Evolutionary conservation across 306 rosid genomes (phyloP).

Genomic region (Rubus parviflorus): DNA sequence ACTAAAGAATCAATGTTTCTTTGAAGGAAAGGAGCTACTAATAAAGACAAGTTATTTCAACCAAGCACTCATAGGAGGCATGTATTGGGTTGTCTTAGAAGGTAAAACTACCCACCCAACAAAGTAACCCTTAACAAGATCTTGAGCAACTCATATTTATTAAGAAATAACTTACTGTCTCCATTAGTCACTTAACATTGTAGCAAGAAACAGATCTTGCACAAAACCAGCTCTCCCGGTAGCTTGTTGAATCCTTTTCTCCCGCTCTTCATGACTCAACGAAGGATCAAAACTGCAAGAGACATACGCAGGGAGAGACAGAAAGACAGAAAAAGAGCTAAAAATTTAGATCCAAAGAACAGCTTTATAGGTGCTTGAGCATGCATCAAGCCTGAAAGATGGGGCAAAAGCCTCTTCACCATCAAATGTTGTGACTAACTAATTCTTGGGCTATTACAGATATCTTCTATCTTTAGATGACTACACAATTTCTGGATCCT

Average conservation of each 20-base stretch:
- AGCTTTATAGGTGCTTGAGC: not conserved
- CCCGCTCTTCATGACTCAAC: conserved; percentile 83
- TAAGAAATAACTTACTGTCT: conserved; percentile 35
- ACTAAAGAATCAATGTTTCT: conserved; percentile 19
- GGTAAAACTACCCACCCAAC: conserved; percentile 32
- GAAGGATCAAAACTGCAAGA: conserved; percentile 79
- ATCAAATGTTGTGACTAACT: conserved; percentile 1
- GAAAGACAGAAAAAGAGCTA: conserved; percentile 6
- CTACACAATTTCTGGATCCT: not conserved
- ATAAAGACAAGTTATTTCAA: conserved; percentile 33
- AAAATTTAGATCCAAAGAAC: conserved; percentile 8
- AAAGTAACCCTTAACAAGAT: conserved; percentile 33
- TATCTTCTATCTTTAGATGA: not conserved
- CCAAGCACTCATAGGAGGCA: conserved; percentile 34
- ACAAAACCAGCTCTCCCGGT: conserved; percentile 85
- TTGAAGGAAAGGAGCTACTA: conserved; percentile 29
- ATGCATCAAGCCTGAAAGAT: conserved; percentile 17
- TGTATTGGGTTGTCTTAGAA: conserved; percentile 20
- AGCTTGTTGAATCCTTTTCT: conserved; percentile 72
- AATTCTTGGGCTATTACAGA: not conserved
- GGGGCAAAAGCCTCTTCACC: conserved; percentile 8
- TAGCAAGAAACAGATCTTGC: conserved; percentile 80
- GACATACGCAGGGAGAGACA: conserved; percentile 1
- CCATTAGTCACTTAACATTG: conserved; percentile 56
- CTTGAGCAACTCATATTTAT: conserved; percentile 35